Evolutionary conservation across 2,329 filamentous ascomycete genomes (phyloP).

Genomic region (Aspergillus arachidicola): DNA sequence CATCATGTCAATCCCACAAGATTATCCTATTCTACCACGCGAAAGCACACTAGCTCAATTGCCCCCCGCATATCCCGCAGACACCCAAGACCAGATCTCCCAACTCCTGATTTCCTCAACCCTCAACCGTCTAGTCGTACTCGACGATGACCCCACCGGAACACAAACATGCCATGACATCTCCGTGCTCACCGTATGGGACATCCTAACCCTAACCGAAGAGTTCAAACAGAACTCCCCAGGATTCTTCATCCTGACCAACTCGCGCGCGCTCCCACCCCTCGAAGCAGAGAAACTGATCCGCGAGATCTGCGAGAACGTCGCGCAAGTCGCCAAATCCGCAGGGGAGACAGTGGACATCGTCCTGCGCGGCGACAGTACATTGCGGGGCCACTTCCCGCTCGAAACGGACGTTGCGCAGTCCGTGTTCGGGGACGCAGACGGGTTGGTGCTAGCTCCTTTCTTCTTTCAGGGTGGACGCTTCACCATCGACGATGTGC

Average conservation of each 20-base stretch:
- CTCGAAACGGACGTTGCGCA: conserved; percentile 57
- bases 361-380: conserved; percentile 61
- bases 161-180: conserved; percentile 65
- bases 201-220: conserved; percentile 44
- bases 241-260: conserved; percentile 65
- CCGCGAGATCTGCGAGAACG: conserved; percentile 53
- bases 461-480: conserved; percentile 63
- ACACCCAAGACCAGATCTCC: conserved; percentile 35
- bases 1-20: conserved; percentile 22
- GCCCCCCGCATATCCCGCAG: conserved; percentile 31
- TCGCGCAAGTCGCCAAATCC: conserved; percentile 48
- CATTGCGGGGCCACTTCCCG: conserved; percentile 60
- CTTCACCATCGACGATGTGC: conserved; percentile 60
- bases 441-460: conserved; percentile 59
- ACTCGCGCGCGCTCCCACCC: conserved; percentile 59
- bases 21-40: conserved; percentile 30
- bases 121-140: conserved; percentile 36
- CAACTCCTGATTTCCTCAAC: conserved; percentile 29
- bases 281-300: conserved; percentile 52
- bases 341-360: conserved; percentile 53
- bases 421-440: conserved; percentile 51
- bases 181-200: conserved; percentile 58
- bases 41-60: conserved; percentile 30
- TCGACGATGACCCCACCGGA: conserved; percentile 62
- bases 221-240: conserved; percentile 48